Percentiles rank a stretch among this genome's conserved stretches.
Evolutionary conservation across 176 grass and related monocot species (phyloP).

Genomic region (Oryza rufipogon): DNA sequence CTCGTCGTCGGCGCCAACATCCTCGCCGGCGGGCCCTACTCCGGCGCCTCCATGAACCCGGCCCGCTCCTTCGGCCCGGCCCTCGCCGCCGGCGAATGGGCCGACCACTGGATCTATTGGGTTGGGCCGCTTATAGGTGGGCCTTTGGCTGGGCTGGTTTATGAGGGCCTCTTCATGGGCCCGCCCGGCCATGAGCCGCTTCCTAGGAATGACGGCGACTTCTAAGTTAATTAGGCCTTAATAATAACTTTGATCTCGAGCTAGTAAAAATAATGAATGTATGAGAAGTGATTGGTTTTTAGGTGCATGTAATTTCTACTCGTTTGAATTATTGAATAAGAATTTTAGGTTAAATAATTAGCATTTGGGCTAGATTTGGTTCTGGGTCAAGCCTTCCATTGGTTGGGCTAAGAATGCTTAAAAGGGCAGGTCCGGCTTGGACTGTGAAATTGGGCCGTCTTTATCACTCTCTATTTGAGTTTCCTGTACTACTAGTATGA

Average conservation of each 20-base stretch:
- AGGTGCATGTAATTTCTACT: background rate
- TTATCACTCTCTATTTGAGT: no score
- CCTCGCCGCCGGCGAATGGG: conserved; percentile 54
- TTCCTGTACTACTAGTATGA: no score
- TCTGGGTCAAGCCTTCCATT: no score
- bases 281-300: background rate
- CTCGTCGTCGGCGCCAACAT: conserved; percentile 81
- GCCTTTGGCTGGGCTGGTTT: conserved; percentile 49
- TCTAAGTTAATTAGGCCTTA: conserved; percentile 25
- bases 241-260: no score
- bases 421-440: no score
- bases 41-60: conserved; percentile 90
- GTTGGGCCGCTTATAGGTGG: conserved; percentile 73
- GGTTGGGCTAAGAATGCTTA: no score
- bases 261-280: background rate
- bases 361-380: no score
- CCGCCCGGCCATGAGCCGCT: conserved; percentile 48
- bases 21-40: conserved; percentile 70
- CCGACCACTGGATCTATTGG: conserved; percentile 91
- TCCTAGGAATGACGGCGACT: conserved; percentile 46
- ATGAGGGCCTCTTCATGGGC: conserved; percentile 64
- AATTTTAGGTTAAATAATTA: no score
- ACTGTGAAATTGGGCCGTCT: no score
- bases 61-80: conserved; percentile 82
- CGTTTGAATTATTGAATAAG: no score